Conservation (phyloP, 345 rosid species). For the Clausena lansium region DNA sequence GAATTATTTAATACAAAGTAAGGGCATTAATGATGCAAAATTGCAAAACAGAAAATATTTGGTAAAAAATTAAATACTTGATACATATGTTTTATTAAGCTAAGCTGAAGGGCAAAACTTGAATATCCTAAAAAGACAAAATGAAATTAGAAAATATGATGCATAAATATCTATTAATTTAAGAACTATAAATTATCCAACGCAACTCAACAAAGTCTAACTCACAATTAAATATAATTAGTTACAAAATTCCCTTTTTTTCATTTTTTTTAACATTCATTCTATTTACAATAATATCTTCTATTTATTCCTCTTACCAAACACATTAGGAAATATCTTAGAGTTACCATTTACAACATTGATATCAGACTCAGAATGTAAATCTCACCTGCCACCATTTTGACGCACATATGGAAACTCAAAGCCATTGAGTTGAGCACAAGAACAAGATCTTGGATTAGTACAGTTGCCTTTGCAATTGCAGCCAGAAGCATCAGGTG, state of each 20-base stretch:
- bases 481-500: conserved; percentile 40
- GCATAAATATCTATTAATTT: not conserved
- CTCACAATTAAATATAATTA: not conserved
- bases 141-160: not conserved
- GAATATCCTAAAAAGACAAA: not conserved
- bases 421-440: conserved; percentile 55
- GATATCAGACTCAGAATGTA: not conserved
- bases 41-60: not conserved
- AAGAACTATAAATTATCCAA: not conserved
- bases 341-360: not conserved
- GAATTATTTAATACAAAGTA: not conserved
- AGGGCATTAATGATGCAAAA: not conserved
- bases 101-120: not conserved
- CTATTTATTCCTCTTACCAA: not conserved
- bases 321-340: not conserved
- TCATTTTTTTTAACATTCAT: not conserved
- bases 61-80: not conserved
- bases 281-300: not conserved
- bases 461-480: conserved; percentile 45
- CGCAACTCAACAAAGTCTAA: not conserved
- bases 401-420: conserved; percentile 58
- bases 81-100: not conserved
- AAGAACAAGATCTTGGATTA: conserved; percentile 50
- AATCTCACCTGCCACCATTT: conserved; percentile 58
- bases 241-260: not conserved